Conservation (phyloP, 169 alveolate species). For the Besnoitia besnoiti region DNA sequence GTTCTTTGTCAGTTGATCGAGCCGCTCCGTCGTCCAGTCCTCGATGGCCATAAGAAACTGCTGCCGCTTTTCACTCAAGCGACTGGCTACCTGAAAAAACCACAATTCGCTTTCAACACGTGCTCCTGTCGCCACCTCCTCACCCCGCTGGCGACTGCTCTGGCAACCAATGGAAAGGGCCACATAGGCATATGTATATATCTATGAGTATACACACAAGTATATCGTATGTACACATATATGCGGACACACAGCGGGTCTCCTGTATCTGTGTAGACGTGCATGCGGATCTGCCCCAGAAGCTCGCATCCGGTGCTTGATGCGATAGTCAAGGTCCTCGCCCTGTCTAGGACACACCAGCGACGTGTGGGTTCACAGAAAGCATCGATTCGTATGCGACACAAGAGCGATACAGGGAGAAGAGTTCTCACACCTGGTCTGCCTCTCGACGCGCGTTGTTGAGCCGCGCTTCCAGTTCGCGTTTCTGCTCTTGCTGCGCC, state of each 20-base stretch:
- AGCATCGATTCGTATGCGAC: no score
- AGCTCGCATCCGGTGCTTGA: no score
- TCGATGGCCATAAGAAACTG: conserved; percentile 1
- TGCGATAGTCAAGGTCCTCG: no score
- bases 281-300: no score
- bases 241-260: not conserved
- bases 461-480: not conserved
- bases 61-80: not conserved
- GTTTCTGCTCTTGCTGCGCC: not conserved
- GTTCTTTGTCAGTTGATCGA: not conserved
- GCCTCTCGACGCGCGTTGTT: not conserved
- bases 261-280: no score
- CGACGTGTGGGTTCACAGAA: no score
- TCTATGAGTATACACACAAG: not conserved
- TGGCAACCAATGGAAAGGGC: not conserved
- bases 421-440: not conserved
- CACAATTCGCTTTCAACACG: not conserved
- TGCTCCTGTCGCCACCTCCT: not conserved
- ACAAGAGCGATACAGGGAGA: not conserved
- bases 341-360: no score
- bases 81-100: conserved; percentile 4
- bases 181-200: not conserved
- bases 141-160: not conserved
- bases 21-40: conserved; percentile 30
- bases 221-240: not conserved